Evolutionary conservation across 177 flowering plant species (phyloP).

Genomic region (Vitis hybrid): DNA sequence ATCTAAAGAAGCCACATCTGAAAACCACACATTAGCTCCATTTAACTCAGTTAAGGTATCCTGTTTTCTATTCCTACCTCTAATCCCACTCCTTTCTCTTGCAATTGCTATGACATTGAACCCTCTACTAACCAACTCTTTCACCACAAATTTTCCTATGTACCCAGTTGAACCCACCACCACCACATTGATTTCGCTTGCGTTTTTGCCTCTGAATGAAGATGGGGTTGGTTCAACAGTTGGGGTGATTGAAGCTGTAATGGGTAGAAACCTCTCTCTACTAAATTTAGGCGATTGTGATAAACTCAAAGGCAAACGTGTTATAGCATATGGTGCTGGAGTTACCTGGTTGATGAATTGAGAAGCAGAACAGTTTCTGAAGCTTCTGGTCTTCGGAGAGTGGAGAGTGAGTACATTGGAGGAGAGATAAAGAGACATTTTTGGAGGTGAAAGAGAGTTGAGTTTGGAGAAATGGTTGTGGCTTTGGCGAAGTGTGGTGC

Average conservation of each 20-base stretch:
- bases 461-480: neutral
- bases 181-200: conserved; percentile 70
- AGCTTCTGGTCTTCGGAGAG: conserved; percentile 28
- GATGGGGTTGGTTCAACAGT: conserved; percentile 25
- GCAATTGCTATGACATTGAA: conserved; percentile 84
- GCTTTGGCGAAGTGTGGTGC: neutral
- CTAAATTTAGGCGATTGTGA: conserved; percentile 26
- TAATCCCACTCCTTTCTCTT: conserved; percentile 86
- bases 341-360: conserved; percentile 40
- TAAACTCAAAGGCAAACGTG: conserved; percentile 17
- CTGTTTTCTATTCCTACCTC: conserved; percentile 57
- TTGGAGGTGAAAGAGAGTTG: neutral
- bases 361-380: conserved; percentile 24
- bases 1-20: conserved; percentile 71
- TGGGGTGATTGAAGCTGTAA: conserved; percentile 32
- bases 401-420: conserved; percentile 33
- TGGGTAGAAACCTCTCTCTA: conserved; percentile 22
- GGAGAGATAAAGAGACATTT: conserved; percentile 43
- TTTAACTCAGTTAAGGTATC: conserved; percentile 56
- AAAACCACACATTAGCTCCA: conserved; percentile 79
- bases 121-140: conserved; percentile 69
- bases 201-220: conserved; percentile 62
- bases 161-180: conserved; percentile 97
- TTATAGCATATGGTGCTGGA: conserved; percentile 20
- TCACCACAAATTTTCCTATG: conserved; percentile 85